Evolutionary conservation across 2,329 filamentous ascomycete species (phyloP).

Genomic region (Paramyrothecium roridum): DNA sequence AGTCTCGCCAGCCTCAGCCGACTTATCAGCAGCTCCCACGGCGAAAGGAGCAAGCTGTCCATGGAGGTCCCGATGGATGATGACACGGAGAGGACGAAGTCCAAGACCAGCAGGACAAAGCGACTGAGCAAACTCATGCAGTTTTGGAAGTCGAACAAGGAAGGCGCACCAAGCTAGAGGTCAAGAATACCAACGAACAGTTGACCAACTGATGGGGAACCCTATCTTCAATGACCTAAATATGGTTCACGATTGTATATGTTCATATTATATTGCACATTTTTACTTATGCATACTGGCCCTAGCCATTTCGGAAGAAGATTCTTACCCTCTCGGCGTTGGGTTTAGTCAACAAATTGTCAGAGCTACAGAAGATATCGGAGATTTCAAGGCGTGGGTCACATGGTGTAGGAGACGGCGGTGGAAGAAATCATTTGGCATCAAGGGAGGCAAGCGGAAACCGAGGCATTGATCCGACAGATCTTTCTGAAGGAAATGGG

Average conservation of each 20-base stretch:
- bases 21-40: slow-evolving; percentile 71
- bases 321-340: slow-evolving; percentile 1
- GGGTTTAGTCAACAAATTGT: slow-evolving; percentile 7
- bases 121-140: slow-evolving; percentile 72
- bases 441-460: not conserved
- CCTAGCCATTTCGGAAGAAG: slow-evolving; percentile 3
- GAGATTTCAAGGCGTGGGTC: not conserved
- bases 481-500: not conserved
- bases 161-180: slow-evolving; percentile 22
- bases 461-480: not conserved
- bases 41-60: slow-evolving; percentile 71
- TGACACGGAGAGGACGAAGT: slow-evolving; percentile 51
- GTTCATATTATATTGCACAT: slow-evolving; percentile 33
- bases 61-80: slow-evolving; percentile 60
- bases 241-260: slow-evolving; percentile 29
- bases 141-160: slow-evolving; percentile 69
- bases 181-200: not conserved
- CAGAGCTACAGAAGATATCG: not conserved
- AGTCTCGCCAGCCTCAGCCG: slow-evolving; percentile 76
- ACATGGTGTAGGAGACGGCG: not conserved
- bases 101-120: slow-evolving; percentile 62
- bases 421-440: not conserved
- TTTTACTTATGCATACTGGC: slow-evolving; percentile 9
- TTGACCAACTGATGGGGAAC: slow-evolving; percentile 2
- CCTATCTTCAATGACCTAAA: not conserved